A percentile compares a stretch with the other conserved stretches of the same genome.
phyloP scores from a whole-genome alignment of 75 land plant species.

The Pinus taeda region DNA sequence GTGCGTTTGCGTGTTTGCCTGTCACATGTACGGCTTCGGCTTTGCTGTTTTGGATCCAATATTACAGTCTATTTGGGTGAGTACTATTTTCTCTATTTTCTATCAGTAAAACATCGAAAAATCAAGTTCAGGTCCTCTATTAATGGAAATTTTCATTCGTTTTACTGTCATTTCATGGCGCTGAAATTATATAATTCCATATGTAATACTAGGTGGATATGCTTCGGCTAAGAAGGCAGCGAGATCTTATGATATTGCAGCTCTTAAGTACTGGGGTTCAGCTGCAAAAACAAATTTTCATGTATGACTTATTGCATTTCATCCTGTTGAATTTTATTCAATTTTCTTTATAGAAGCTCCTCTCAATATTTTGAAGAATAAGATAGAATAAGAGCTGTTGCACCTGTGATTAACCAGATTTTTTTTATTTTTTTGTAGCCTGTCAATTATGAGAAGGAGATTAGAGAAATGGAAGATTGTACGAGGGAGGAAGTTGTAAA shows the following conservation, averaged over 20 bases:
- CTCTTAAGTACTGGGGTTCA: conserved; percentile 11
- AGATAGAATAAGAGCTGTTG: background rate
- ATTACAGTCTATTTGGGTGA: conserved; percentile 22
- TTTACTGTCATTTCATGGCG: background rate
- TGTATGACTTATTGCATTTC: background rate
- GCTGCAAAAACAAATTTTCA: background rate
- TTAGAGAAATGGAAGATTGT: conserved; percentile 74
- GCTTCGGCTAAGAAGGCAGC: conserved; percentile 17
- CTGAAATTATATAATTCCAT: background rate
- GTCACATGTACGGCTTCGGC: background rate
- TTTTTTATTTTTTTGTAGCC: conserved; percentile 2
- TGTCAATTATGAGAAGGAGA: conserved; percentile 47
- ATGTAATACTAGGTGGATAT: conserved; percentile 10
- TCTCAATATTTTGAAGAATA: too few species aligned
- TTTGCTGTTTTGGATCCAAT: background rate
- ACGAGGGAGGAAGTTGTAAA: conserved; percentile 65
- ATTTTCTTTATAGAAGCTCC: too few species aligned
- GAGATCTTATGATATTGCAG: conserved; percentile 22
- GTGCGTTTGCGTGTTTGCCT: background rate
- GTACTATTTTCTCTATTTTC: background rate
- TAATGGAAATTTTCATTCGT: background rate
- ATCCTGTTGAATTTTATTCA: background rate
- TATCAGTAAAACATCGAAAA: background rate
- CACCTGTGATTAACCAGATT: background rate
- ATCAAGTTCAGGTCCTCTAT: background rate